Percentiles rank a stretch among this genome's conserved stretches.
Evolutionary conservation across 257 asterid species (phyloP).

Genomic region (Cordia subcordata): DNA sequence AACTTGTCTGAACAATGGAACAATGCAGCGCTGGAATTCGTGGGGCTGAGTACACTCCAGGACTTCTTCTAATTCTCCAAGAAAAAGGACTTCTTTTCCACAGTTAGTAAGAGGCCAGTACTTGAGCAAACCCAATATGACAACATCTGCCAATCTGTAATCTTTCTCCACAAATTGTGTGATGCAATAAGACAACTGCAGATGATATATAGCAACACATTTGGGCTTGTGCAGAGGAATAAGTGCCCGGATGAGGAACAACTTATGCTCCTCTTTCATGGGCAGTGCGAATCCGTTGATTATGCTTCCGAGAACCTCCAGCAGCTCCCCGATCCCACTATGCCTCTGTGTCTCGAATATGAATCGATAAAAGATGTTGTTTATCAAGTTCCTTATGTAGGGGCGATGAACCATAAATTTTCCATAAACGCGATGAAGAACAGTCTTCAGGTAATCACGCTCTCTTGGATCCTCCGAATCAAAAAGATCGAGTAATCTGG

Average conservation of each 20-base stretch:
- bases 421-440: slow-evolving; percentile 87
- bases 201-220: slow-evolving; percentile 61
- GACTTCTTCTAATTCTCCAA: slow-evolving; percentile 82
- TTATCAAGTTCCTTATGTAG: slow-evolving; percentile 75
- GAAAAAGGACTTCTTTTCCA: slow-evolving; percentile 83
- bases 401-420: slow-evolving; percentile 95
- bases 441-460: slow-evolving; percentile 84
- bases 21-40: slow-evolving; percentile 78
- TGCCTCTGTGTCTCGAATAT: slow-evolving; percentile 82
- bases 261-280: slow-evolving; percentile 92
- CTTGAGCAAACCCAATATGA: slow-evolving; percentile 67
- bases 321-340: slow-evolving; percentile 66
- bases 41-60: slow-evolving; percentile 74
- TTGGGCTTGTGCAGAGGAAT: slow-evolving; percentile 85
- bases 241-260: slow-evolving; percentile 73
- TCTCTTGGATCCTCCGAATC: slow-evolving; percentile 87
- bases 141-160: slow-evolving; percentile 68
- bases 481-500: slow-evolving; percentile 68
- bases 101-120: slow-evolving; percentile 91
- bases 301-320: slow-evolving; percentile 90
- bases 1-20: slow-evolving; percentile 74
- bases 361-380: slow-evolving; percentile 69
- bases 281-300: slow-evolving; percentile 88
- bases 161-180: slow-evolving; percentile 88
- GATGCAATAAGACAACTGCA: slow-evolving; percentile 70